Evolutionary conservation across 2,329 filamentous ascomycete genomes (phyloP).

Genomic region (Paraphaeosphaeria minitans): DNA sequence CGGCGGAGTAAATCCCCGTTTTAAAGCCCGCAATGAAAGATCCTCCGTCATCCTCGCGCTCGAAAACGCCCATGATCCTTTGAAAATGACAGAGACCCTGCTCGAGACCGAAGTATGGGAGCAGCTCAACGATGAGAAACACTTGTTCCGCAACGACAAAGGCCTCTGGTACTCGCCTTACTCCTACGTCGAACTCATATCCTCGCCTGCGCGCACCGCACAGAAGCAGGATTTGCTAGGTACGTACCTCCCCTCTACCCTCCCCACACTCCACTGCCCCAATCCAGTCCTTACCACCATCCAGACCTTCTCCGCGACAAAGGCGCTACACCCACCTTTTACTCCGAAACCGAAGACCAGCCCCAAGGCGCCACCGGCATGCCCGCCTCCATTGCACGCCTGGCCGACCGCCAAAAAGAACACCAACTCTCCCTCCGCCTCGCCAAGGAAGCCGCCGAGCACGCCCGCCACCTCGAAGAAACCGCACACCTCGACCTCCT

Average conservation of each 20-base stretch:
- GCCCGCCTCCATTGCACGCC: conserved; percentile 30
- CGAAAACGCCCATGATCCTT: conserved; percentile 58
- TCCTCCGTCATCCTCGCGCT: conserved; percentile 66
- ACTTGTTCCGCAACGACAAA: conserved; percentile 50
- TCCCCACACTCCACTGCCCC: too few species aligned
- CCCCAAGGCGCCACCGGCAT: conserved; percentile 44
- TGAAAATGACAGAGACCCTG: conserved; percentile 62
- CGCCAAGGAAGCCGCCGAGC: conserved; percentile 34
- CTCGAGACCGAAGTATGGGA: conserved; percentile 70
- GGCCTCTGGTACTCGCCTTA: conserved; percentile 67
- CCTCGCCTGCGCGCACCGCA: conserved; percentile 24
- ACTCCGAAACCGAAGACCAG: conserved; percentile 44
- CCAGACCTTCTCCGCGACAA: conserved; percentile 38
- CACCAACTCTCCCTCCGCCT: conserved; percentile 36
- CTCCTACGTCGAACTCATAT: conserved; percentile 59
- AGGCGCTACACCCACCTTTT: conserved; percentile 39
- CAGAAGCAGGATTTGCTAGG: conserved; percentile 29
- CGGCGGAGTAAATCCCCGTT: conserved; percentile 60
- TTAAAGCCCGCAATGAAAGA: conserved; percentile 61
- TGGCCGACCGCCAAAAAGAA: conserved; percentile 40
- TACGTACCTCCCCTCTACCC: not conserved
- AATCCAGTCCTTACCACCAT: not conserved
- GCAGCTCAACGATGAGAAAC: conserved; percentile 64
- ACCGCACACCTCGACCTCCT: conserved; percentile 34
- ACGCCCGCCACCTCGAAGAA: conserved; percentile 36